Evolutionary conservation across 441 rosid species (phyloP), one percentile per base, ranked within the genome.

Genomic region (Bruguiera hainesii): DNA sequence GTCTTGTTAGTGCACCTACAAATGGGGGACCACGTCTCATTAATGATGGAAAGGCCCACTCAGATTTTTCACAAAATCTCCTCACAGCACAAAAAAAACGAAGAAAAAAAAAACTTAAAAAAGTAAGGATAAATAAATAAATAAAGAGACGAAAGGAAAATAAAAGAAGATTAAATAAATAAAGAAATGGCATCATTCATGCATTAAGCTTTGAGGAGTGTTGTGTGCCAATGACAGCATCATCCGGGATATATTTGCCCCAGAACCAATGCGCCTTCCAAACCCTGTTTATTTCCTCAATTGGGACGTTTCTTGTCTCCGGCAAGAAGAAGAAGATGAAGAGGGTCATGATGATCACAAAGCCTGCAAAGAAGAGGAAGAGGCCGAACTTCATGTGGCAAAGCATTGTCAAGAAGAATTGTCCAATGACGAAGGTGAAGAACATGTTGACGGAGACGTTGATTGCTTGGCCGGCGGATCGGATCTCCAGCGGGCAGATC

Each of bases 371-470:
- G 77, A 84, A 84, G 67, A 76, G 72, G 80, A 84, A 84, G 55
- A 82, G 76, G 9, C 83, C 86, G 35, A 78, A 84, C 77, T 82
- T 80, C 83, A 84, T 78, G 69, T 84, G 84, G 82, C 86, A 82
- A 26, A 80, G 85, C 86, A 84, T 76, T 13, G 81, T 49, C 18
- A 82, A 66, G 61, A 82, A 82, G 78, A 72, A 72, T 19, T 84
- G 86, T 23, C 80, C 84, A 37, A 84, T 80, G 10, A 80, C 9
- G 37, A 81, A 80, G 4, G 86, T 82, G 82, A 82, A 80, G 51
- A 84, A 65, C 84, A 80, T 84, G 73, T 84, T 84, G 18, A 80
- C 86, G 2, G 82, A 80, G 7, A 82, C 85, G 18, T 79, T 80
- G 48, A 84, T 64, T 20, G 86, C 77, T 73, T 80, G 84, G 26